A percentile compares a stretch with the other conserved stretches of the same genome.
phyloP scores from a whole-genome alignment of 257 asterid genomes.

The Cinchona pubescens region DNA sequence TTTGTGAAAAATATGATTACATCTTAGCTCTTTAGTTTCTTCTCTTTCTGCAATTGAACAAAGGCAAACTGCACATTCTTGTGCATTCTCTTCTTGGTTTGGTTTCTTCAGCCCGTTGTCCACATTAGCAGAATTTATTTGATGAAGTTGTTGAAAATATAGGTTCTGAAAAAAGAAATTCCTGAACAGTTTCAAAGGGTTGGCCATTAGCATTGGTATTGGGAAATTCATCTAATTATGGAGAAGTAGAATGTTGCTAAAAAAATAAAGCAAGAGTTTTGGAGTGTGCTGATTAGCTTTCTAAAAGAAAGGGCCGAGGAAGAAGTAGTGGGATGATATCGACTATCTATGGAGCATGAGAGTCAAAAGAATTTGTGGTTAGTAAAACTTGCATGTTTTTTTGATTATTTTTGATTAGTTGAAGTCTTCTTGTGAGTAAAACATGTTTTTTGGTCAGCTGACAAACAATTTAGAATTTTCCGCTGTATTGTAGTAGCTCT shows the following conservation, averaged over 20 bases:
- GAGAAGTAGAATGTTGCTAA: not conserved
- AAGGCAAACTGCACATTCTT: slow-evolving; percentile 32
- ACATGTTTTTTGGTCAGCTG: too few relatives aligned
- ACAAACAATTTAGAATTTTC: too few relatives aligned
- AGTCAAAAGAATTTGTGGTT: not conserved
- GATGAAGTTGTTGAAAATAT: not conserved
- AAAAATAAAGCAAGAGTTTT: not conserved
- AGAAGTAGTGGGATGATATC: not conserved
- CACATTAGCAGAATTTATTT: not conserved
- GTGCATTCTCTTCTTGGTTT: not conserved
- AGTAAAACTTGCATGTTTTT: not conserved
- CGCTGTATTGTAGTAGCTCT: not conserved
- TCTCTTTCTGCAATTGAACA: slow-evolving; percentile 25
- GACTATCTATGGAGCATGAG: not conserved
- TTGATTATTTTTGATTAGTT: too few relatives aligned
- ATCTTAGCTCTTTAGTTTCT: slow-evolving; percentile 22
- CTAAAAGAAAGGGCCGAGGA: not conserved
- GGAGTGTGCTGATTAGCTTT: not conserved
- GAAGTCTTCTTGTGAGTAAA: too few relatives aligned
- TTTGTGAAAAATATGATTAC: slow-evolving; percentile 29
- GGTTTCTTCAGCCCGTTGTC: not conserved
- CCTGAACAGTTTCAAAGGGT: not conserved
- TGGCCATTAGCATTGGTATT: not conserved
- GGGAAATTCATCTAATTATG: not conserved
- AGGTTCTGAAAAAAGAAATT: not conserved